Percentiles rank a stretch among this genome's conserved stretches.
Evolutionary conservation across 345 rosid species (phyloP).

Genomic region (Bruguiera sexangula): DNA sequence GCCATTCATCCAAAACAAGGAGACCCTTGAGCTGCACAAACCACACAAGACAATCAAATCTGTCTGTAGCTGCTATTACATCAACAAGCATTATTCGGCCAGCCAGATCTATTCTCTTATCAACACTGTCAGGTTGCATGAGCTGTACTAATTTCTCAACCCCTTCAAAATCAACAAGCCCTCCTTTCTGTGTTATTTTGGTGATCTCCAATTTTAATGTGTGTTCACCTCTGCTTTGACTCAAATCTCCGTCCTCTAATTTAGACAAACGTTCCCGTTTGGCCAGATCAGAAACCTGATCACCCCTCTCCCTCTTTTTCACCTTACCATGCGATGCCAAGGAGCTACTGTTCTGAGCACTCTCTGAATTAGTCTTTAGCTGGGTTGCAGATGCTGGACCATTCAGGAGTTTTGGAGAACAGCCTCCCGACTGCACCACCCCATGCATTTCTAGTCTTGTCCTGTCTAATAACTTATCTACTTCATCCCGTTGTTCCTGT

Average conservation of each 20-base stretch:
- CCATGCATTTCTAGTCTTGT: slow-evolving; percentile 74
- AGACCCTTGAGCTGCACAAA: slow-evolving; percentile 87
- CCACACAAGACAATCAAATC: slow-evolving; percentile 64
- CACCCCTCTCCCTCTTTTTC: slow-evolving; percentile 84
- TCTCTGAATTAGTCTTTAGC: slow-evolving; percentile 62
- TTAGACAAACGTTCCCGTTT: slow-evolving; percentile 62
- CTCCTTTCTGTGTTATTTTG: slow-evolving; percentile 72
- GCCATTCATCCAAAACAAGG: slow-evolving; percentile 92
- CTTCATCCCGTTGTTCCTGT: slow-evolving; percentile 67
- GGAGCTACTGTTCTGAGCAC: slow-evolving; percentile 58
- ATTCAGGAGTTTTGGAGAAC: slow-evolving; percentile 71
- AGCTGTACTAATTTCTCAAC: slow-evolving; percentile 80
- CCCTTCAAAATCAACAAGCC: slow-evolving; percentile 70
- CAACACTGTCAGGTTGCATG: slow-evolving; percentile 63
- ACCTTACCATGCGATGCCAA: slow-evolving; percentile 70
- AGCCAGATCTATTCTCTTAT: slow-evolving; percentile 65
- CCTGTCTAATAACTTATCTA: slow-evolving; percentile 64
- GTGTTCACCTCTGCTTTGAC: slow-evolving; percentile 48
- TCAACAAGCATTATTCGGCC: slow-evolving; percentile 64
- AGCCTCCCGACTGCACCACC: slow-evolving; percentile 71
- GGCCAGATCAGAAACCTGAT: slow-evolving; percentile 63
- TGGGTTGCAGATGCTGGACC: slow-evolving; percentile 75
- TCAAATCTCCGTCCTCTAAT: slow-evolving; percentile 63
- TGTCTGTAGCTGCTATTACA: slow-evolving; percentile 76
- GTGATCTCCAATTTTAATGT: slow-evolving; percentile 58